These are phyloP conservation scores for Trichophyton simii DNA, from an alignment of 2,329 filamentous ascomycete genomes.

Conservation along the genomic window DNA sequence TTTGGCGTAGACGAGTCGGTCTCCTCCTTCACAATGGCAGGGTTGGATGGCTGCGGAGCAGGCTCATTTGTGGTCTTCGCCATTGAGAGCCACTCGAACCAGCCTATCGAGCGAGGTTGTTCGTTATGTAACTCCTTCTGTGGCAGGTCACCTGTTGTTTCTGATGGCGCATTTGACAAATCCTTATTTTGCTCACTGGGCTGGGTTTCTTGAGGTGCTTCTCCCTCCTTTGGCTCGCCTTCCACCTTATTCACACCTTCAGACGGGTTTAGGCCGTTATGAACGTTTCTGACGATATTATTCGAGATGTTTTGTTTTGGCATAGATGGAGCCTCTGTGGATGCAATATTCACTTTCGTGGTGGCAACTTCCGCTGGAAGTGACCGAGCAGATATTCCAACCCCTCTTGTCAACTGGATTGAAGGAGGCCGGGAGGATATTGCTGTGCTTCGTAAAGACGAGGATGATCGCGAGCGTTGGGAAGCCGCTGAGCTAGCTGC, in stretches of 20 bases:
- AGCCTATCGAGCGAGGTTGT: slow-evolving; percentile 6
- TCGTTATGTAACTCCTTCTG: slow-evolving; percentile 12
- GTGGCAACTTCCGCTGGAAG: slow-evolving; percentile 35
- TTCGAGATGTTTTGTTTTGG: slow-evolving; percentile 14
- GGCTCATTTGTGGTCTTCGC: slow-evolving; percentile 10
- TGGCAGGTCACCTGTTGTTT: background rate
- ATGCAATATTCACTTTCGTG: slow-evolving; percentile 35
- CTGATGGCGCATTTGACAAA: background rate
- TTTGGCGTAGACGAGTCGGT: background rate
- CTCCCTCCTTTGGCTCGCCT: background rate
- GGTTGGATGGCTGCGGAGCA: slow-evolving; percentile 9
- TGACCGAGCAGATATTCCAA: slow-evolving; percentile 30
- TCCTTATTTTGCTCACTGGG: background rate
- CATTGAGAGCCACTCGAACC: slow-evolving; percentile 14
- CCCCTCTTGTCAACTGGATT: slow-evolving; percentile 27
- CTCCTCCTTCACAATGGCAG: slow-evolving; percentile 2
- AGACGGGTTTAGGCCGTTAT: slow-evolving; percentile 1
- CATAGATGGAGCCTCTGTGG: slow-evolving; percentile 26
- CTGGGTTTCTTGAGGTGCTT: background rate
- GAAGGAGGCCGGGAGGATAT: slow-evolving; percentile 27
- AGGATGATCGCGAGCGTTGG: slow-evolving; percentile 23
- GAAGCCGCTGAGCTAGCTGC: slow-evolving; percentile 29
- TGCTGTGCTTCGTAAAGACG: slow-evolving; percentile 13
- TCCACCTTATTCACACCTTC: background rate
- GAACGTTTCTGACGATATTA: slow-evolving; percentile 6